These are phyloP conservation scores for Acorus gramineus DNA, from an alignment of 106 monocot species.

Conservation along the genomic window DNA sequence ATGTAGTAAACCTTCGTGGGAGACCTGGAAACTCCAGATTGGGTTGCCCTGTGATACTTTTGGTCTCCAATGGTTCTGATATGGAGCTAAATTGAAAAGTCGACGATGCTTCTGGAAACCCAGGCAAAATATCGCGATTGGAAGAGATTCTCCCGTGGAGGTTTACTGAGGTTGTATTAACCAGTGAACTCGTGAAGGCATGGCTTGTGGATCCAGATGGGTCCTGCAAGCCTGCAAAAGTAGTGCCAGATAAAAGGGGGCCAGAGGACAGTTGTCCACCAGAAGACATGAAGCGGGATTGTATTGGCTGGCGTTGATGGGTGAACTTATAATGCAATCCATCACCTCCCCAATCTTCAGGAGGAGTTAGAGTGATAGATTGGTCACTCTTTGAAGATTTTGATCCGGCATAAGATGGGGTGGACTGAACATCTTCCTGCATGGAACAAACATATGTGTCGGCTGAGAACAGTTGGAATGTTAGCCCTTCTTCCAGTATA, in stretches of 20 bases:
- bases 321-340: slow-evolving; percentile 31
- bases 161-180: slow-evolving; percentile 30
- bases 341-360: slow-evolving; percentile 56
- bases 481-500: too few species aligned
- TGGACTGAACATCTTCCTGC: slow-evolving; percentile 37
- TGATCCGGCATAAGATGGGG: too few species aligned
- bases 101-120: slow-evolving; percentile 30
- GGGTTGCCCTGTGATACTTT: slow-evolving; percentile 10
- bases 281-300: slow-evolving; percentile 33
- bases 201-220: slow-evolving; percentile 19
- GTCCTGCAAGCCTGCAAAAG: slow-evolving; percentile 51
- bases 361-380: slow-evolving; percentile 37
- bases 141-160: slow-evolving; percentile 26
- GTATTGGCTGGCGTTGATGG: slow-evolving; percentile 20
- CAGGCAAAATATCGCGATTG: slow-evolving; percentile 22
- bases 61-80: slow-evolving; percentile 20
- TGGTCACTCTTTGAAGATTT: slow-evolving; percentile 41
- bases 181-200: slow-evolving; percentile 23
- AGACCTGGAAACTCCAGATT: slow-evolving; percentile 36
- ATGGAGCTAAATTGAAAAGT: slow-evolving; percentile 17
- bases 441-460: background rate
- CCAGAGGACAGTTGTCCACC: background rate
- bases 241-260: slow-evolving; percentile 21
- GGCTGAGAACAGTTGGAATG: too few species aligned
- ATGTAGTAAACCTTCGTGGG: slow-evolving; percentile 46